Base-by-base conservation (phyloP, 2,329 filamentous ascomycete genomes). In the Alternaria metachromatica region DNA sequence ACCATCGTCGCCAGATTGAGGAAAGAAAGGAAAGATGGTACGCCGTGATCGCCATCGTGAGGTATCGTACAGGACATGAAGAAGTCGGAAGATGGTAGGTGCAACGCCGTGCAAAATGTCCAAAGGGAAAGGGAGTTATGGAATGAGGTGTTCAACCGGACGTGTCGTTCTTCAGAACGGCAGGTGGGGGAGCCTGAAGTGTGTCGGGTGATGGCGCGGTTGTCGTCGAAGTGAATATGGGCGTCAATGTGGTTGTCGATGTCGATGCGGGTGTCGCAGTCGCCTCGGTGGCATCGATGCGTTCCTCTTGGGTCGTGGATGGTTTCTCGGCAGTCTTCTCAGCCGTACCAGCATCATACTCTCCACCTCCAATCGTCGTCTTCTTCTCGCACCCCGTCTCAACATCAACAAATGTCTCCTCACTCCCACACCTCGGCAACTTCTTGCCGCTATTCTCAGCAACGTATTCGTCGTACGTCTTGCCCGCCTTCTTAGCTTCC, bases 391-490 rank as follows among this genome's bases (percentile, higher is more conserved):
- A 58, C 3, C 64, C 66, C 21, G 70, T 70, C 59, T 78, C 76
- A 9, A 74, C 61, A 63, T 78, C 74, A 28, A 64, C 68, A n/a
- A 76, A 55, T 1, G 69, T 73, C n/a, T 73, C 72, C 3, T 65
- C 44, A 5, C 75, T 75, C 6, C 70, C 70, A 45, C 64, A 72
- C 45, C 67, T 64, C 12, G 53, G 65, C 25, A 68, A 60, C 56
- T 67, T 76, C 62, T 76, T 75, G 13, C 70, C 66, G 0, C 71
- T 70, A 12, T 73, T 60, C 37, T 71, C 60, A 1, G 68, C 68
- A 43, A 77, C 49, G 48, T 88, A 72, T 50, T 89, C 86, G 67
- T 89, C 87, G 66, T 89, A 86, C 0, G 83, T 86, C 72, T 83
- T 84, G 2, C 85, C 86, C 5, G 81, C 75, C 6, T 77, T 77